Evolutionary conservation across 371 early-diverging fungal species (phyloP).

Genomic region (Cokeromyces recurvatus): DNA sequence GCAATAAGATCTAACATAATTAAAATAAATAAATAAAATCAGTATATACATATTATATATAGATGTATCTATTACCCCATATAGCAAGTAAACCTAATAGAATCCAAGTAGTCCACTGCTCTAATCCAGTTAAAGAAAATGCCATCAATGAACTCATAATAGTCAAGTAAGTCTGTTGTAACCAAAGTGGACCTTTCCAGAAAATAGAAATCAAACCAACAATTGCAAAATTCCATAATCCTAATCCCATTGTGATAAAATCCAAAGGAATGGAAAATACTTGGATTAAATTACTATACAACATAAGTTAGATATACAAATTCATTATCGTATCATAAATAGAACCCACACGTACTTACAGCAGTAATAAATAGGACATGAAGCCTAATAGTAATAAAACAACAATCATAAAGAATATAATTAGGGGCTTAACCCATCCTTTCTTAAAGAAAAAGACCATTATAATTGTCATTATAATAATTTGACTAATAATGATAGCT

Average conservation of each 20-base stretch:
- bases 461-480: slow-evolving; percentile 73
- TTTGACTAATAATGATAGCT: slow-evolving; percentile 71
- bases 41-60: no score
- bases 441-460: slow-evolving; percentile 73
- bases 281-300: slow-evolving; percentile 46
- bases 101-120: slow-evolving; percentile 82
- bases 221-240: slow-evolving; percentile 75
- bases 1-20: slow-evolving; percentile 78
- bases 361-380: slow-evolving; percentile 67
- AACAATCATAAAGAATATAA: slow-evolving; percentile 72
- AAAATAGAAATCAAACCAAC: slow-evolving; percentile 79
- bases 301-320: slow-evolving; percentile 7
- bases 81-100: slow-evolving; percentile 73
- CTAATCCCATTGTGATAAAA: slow-evolving; percentile 69
- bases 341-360: slow-evolving; percentile 37
- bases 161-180: slow-evolving; percentile 78
- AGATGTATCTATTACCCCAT: slow-evolving; percentile 64
- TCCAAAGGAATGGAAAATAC: slow-evolving; percentile 71
- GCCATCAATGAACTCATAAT: slow-evolving; percentile 84
- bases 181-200: slow-evolving; percentile 75
- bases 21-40: neutral
- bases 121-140: slow-evolving; percentile 68
- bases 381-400: slow-evolving; percentile 69
- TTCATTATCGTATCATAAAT: no score
- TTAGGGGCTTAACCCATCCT: slow-evolving; percentile 73